Conservation (phyloP, 108 stramenopile genomes). For the Cylindrotheca closterium region DNA sequence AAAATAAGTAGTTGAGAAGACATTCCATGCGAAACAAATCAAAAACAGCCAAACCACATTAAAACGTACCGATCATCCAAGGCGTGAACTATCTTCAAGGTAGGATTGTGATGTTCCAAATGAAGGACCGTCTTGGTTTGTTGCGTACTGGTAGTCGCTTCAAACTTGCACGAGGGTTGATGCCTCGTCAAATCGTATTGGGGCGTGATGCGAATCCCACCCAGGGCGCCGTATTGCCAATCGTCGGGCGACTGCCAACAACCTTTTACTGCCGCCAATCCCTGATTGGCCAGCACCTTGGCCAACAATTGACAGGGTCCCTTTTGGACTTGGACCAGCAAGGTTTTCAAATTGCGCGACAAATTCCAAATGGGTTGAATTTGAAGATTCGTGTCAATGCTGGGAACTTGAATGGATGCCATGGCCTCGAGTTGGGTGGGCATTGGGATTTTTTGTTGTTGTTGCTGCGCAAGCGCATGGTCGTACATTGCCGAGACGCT, state of each 20-base stretch:
- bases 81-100: constrained; percentile 42
- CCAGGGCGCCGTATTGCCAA: constrained; percentile 23
- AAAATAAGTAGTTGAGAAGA: background rate
- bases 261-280: background rate
- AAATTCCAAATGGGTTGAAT: background rate
- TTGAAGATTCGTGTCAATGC: background rate
- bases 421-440: constrained; percentile 2
- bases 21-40: background rate
- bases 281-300: background rate
- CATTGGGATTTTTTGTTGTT: background rate
- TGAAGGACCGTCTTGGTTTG: constrained; percentile 51
- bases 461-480: background rate
- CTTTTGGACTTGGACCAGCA: background rate
- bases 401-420: background rate
- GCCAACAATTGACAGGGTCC: background rate
- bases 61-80: constrained; percentile 41
- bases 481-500: constrained; percentile 31
- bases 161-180: constrained; percentile 31
- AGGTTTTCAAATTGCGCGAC: background rate
- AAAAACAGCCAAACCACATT: background rate
- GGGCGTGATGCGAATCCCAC: constrained; percentile 38
- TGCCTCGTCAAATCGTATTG: constrained; percentile 21
- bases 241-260: background rate
- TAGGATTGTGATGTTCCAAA: constrained; percentile 45
- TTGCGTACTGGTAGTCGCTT: constrained; percentile 40